Conservation (phyloP, 306 rosid genomes). For the Glycine soja region DNA sequence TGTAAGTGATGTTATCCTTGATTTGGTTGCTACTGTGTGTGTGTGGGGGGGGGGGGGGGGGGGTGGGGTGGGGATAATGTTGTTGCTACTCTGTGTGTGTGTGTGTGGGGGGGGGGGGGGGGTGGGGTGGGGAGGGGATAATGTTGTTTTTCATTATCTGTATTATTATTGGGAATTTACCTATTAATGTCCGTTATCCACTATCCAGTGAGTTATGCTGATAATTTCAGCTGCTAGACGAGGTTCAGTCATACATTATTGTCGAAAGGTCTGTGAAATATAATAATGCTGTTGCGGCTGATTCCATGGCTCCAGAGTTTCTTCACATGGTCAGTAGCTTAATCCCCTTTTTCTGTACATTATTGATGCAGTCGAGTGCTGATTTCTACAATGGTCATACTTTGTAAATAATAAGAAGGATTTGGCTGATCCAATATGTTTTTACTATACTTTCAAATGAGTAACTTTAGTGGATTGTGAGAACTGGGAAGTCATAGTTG, state of each 20-base stretch:
- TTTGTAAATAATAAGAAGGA: too few species aligned
- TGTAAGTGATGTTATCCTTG: slow-evolving; percentile 13
- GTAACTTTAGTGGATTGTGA: too few species aligned
- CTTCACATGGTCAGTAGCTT: slow-evolving; percentile 72
- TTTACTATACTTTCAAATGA: too few species aligned
- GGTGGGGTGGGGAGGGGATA: too few species aligned
- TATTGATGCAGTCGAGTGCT: too few species aligned
- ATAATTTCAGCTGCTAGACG: slow-evolving; percentile 74
- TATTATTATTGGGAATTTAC: not conserved
- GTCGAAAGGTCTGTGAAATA: slow-evolving; percentile 66
- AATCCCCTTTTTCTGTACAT: not conserved
- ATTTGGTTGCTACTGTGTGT: slow-evolving; percentile 13
- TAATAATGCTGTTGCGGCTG: slow-evolving; percentile 58
- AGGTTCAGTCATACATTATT: slow-evolving; percentile 87
- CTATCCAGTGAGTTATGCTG: slow-evolving; percentile 1
- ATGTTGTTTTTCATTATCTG: slow-evolving; percentile 12
- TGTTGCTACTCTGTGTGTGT: too few species aligned
- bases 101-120: too few species aligned
- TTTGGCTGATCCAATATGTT: too few species aligned
- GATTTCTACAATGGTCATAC: too few species aligned
- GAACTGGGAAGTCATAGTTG: too few species aligned
- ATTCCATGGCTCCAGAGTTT: slow-evolving; percentile 62
- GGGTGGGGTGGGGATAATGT: not conserved
- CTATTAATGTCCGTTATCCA: slow-evolving; percentile 2
- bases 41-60: too few species aligned